These are phyloP conservation scores for Scedosporium dehoogii DNA, from an alignment of 2,329 filamentous ascomycete genomes.

Conservation along the genomic window DNA sequence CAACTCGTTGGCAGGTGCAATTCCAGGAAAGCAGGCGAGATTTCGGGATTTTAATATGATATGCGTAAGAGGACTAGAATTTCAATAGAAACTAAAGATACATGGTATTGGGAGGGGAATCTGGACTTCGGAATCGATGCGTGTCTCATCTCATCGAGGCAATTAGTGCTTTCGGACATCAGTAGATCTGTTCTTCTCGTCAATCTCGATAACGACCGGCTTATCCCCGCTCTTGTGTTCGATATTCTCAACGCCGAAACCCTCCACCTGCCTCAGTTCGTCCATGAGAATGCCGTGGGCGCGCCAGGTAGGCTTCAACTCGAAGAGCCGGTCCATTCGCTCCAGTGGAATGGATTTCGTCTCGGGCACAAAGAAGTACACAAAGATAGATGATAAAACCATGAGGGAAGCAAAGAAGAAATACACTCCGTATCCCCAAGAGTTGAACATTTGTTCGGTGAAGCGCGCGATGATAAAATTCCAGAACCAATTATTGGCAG, in stretches of 20 bases:
- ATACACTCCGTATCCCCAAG: slow-evolving; percentile 7
- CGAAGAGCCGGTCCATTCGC: slow-evolving; percentile 4
- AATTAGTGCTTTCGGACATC: slow-evolving; percentile 3
- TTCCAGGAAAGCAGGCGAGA: no score
- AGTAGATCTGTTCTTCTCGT: slow-evolving; percentile 9
- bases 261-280: slow-evolving; percentile 20
- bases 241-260: slow-evolving; percentile 18
- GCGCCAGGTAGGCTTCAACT: slow-evolving; percentile 28
- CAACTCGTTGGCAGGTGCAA: no score
- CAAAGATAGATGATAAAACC: slow-evolving; percentile 3
- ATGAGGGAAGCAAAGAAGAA: slow-evolving; percentile 5
- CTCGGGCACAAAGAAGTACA: slow-evolving; percentile 4
- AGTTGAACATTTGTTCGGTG: slow-evolving; percentile 39
- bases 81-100: no score
- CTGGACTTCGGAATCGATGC: no score
- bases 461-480: slow-evolving; percentile 33
- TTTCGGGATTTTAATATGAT: no score
- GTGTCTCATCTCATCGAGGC: no score
- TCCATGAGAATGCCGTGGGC: slow-evolving; percentile 35
- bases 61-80: no score
- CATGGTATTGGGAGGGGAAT: no score
- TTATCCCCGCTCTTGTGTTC: slow-evolving; percentile 18
- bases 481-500: slow-evolving; percentile 63
- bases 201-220: slow-evolving; percentile 17
- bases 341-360: slow-evolving; percentile 3